Base-by-base conservation (phyloP, 345 rosid species). In the Triadica sebifera region DNA sequence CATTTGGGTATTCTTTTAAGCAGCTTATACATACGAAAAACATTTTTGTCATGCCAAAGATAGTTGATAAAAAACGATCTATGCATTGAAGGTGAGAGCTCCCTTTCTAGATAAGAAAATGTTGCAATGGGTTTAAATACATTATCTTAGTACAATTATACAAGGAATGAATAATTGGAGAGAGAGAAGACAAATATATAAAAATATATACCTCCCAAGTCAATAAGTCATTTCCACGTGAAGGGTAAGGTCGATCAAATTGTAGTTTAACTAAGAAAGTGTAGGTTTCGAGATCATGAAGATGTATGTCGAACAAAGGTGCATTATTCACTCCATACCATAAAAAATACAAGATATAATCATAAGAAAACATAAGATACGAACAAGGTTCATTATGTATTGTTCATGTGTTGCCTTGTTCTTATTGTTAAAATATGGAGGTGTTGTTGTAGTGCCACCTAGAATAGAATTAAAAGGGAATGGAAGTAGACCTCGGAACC, bases 401-500 rank as follows among this genome's bases (percentile, higher is more conserved):
- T 95, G 99, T 77, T 86, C 84, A 73, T 85, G 81, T 2, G 96
- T 86, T 72, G 97, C 96, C 87, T 81, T 86, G 89, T 95, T 95
- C 85, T 89, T 91, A 75, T 89, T 81, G 88, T 95, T 95, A 80
- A 93, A 93, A 78, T 88, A 89, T 19, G 86, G 81, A 17, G 96
- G 96, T 72, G 97, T 89, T 6, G 97, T 90, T 69, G 98, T 82
- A 77, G 97, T 95, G 76, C 99, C 99, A 9, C 99, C 96, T 53
- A 93, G 77, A 50, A 93, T 86, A 61, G 85, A 83, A 78, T 95
- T 95, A 79, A 87, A 95, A 15, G 96, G 99, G 64, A 91, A 77
- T 39, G 99, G 99, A 79, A 95, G 97, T 79, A 95, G 93, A 71
- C 99, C 98, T 6, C 81, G 86, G 87, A 95, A 93, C 15, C 98